Percentiles rank a stretch among this genome's conserved stretches.
phyloP scores from a whole-genome alignment of 1,284 basidiomycete genomes.

The Puccinia triticina region DNA sequence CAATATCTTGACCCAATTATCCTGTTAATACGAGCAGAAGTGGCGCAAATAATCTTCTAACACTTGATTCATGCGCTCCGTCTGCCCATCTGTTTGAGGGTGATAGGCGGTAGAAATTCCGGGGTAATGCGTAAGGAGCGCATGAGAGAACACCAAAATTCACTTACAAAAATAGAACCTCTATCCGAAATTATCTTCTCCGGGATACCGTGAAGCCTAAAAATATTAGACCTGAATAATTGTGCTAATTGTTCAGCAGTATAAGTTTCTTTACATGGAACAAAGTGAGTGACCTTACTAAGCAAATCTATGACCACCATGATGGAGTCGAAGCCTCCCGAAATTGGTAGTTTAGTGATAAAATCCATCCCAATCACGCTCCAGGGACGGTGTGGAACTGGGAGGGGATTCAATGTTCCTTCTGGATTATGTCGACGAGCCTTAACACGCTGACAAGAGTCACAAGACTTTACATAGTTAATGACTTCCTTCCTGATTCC shows the following conservation, averaged over 20 bases:
- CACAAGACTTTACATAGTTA: too few species aligned
- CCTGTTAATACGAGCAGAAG: slow-evolving; percentile 52
- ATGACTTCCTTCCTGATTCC: slow-evolving; percentile 13
- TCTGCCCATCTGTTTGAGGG: too few species aligned
- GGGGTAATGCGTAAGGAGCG: too few species aligned
- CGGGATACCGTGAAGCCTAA: slow-evolving; percentile 13
- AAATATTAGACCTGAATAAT: not conserved
- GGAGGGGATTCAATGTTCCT: too few species aligned
- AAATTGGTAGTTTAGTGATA: slow-evolving; percentile 30
- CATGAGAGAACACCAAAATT: too few species aligned
- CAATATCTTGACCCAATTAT: too few species aligned
- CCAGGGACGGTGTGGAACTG: too few species aligned
- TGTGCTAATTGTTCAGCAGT: not conserved
- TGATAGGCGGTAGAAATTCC: too few species aligned
- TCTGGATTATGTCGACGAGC: too few species aligned
- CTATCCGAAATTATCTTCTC: slow-evolving; percentile 21
- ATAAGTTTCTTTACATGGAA: slow-evolving; percentile 15
- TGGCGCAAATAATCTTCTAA: slow-evolving; percentile 52
- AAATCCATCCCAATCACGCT: slow-evolving; percentile 39
- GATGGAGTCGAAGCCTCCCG: slow-evolving; percentile 21
- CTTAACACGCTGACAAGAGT: too few species aligned
- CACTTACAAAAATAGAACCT: slow-evolving; percentile 7
- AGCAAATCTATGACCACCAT: slow-evolving; percentile 21
- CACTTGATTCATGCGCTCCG: slow-evolving; percentile 4
- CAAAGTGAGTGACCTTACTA: slow-evolving; percentile 19